Conservation (phyloP, 805 yeast genomes). For the Yarrowia divulgata region DNA sequence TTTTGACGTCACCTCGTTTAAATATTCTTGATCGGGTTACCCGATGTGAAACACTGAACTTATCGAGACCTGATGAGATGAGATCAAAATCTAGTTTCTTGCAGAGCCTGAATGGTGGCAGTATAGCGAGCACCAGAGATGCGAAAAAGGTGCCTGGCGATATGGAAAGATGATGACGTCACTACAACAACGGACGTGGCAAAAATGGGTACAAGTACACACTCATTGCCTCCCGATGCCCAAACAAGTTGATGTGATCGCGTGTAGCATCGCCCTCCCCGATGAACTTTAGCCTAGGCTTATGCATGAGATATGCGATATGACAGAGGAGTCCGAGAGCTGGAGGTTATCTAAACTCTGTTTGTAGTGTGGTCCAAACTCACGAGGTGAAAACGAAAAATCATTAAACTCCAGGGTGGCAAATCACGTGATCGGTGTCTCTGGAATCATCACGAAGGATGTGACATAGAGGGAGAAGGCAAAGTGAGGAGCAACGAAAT, state of each 20-base stretch:
- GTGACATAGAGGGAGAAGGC: neutral
- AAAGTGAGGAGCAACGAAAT: neutral
- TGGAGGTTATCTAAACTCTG: conserved; percentile 13
- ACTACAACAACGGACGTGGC: neutral
- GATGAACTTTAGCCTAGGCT: neutral
- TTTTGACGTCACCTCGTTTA: conserved; percentile 1
- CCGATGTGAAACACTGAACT: neutral
- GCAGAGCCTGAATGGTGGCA: neutral
- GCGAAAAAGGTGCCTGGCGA: neutral
- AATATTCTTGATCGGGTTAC: neutral
- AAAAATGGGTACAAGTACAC: neutral
- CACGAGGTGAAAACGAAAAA: conserved; percentile 14
- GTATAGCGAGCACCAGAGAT: neutral
- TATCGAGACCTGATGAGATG: neutral
- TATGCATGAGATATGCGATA: conserved; percentile 11
- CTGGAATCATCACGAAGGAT: neutral
- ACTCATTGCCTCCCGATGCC: neutral
- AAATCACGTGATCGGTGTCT: conserved; percentile 24
- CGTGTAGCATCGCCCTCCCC: conserved; percentile 8
- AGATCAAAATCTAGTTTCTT: conserved; percentile 9
- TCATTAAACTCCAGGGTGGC: conserved; percentile 3
- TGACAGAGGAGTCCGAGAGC: conserved; percentile 1
- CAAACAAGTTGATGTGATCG: neutral
- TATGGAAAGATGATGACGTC: neutral
- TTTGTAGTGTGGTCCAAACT: neutral